phyloP scores from a whole-genome alignment of 2,329 filamentous ascomycete species.

The Colletotrichum spaethianum region DNA sequence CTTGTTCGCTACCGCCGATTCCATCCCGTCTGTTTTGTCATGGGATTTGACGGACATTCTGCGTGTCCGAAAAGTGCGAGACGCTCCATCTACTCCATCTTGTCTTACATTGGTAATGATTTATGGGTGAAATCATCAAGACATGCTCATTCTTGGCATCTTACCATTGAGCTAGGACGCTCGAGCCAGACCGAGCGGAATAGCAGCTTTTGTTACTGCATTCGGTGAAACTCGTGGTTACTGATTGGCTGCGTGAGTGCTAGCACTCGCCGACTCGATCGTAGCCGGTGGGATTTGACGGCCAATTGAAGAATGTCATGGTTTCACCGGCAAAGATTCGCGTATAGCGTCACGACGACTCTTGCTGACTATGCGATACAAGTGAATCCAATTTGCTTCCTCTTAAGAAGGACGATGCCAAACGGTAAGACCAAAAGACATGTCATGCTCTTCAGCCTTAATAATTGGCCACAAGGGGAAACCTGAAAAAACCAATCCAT shows the following conservation, averaged over 20 bases:
- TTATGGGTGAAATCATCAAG: slow-evolving; percentile 21
- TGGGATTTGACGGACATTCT: slow-evolving; percentile 27
- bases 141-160: slow-evolving; percentile 22
- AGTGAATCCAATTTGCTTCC: too few relatives aligned
- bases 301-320: neutral
- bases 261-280: neutral
- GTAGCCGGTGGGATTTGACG: neutral
- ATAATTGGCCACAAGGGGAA: too few relatives aligned
- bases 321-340: too few relatives aligned
- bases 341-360: too few relatives aligned
- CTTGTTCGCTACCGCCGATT: slow-evolving; percentile 4
- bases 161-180: neutral
- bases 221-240: neutral
- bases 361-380: too few relatives aligned
- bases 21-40: neutral
- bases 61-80: slow-evolving; percentile 34
- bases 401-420: too few relatives aligned
- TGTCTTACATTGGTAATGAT: slow-evolving; percentile 8
- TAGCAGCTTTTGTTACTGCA: neutral
- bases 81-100: neutral
- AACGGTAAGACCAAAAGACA: too few relatives aligned
- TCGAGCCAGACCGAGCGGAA: neutral
- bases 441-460: too few relatives aligned
- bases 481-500: too few relatives aligned
- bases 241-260: neutral